Conservation (phyloP, 2,329 filamentous ascomycete genomes). For the Venturiaceae sp. region DNA sequence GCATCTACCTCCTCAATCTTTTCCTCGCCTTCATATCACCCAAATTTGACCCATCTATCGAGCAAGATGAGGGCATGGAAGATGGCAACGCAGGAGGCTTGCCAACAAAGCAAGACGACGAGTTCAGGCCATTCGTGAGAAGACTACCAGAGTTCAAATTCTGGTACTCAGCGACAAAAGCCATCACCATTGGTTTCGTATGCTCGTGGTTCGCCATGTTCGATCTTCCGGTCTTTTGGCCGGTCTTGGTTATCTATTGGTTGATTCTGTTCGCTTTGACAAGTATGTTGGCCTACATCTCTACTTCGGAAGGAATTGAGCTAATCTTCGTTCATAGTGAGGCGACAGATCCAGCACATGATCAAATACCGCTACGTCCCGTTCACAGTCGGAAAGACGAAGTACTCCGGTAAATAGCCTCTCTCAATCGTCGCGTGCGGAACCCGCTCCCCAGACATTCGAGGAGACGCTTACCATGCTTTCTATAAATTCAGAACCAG, state of each 20-base stretch:
- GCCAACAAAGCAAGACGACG: conserved; percentile 91
- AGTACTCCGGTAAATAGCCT: conserved; percentile 38
- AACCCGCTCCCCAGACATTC: background rate
- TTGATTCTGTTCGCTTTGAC: conserved; percentile 92
- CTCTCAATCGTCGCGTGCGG: background rate
- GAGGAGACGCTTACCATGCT: background rate
- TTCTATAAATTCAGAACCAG: background rate
- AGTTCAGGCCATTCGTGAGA: conserved; percentile 95
- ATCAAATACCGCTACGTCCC: conserved; percentile 99
- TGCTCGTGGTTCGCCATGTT: conserved; percentile 94
- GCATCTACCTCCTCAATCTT: conserved; percentile 97
- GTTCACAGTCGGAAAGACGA: conserved; percentile 83
- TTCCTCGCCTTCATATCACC: conserved; percentile 98
- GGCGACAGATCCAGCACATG: conserved; percentile 99
- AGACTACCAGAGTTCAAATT: conserved; percentile 99
- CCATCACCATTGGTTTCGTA: conserved; percentile 69
- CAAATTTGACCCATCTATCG: conserved; percentile 96
- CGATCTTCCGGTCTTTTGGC: conserved; percentile 98
- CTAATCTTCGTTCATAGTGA: conserved; percentile 49
- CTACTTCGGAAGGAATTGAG: background rate
- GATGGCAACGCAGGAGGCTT: conserved; percentile 65
- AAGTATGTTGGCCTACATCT: conserved; percentile 57
- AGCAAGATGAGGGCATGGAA: conserved; percentile 92
- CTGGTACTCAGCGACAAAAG: conserved; percentile 92
- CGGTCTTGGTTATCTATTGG: conserved; percentile 97